These are phyloP conservation scores for Trichoderma polysporum DNA, from an alignment of 2,329 filamentous ascomycete species.

Conservation along the genomic window DNA sequence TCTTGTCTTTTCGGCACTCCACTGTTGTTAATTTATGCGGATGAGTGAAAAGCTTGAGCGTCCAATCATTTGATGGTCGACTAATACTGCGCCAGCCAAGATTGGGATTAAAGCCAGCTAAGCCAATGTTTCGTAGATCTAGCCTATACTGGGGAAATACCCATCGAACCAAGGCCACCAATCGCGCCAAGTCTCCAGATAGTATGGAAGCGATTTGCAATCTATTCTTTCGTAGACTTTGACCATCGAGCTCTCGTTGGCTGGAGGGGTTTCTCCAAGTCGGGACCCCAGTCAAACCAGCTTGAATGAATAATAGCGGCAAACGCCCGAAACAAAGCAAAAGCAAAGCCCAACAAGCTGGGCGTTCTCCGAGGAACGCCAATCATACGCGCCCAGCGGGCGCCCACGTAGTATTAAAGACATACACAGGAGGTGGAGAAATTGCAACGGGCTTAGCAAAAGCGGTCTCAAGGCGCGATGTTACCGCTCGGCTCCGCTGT, in stretches of 20 bases:
- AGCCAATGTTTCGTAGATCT: background rate
- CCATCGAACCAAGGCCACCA: background rate
- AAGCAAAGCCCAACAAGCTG: background rate
- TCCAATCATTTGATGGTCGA: constrained; percentile 4
- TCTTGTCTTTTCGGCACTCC: background rate
- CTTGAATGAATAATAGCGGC: background rate
- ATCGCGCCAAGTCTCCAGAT: background rate
- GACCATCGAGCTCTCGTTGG: background rate
- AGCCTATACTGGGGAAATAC: background rate
- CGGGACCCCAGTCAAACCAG: background rate
- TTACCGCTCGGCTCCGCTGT: background rate
- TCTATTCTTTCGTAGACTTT: background rate
- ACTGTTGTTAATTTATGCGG: background rate
- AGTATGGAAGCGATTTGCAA: background rate
- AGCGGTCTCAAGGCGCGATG: background rate
- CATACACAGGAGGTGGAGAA: constrained; percentile 2
- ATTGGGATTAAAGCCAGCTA: background rate
- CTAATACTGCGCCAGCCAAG: background rate
- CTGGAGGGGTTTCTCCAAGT: background rate
- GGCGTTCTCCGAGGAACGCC: background rate
- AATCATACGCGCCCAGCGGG: background rate
- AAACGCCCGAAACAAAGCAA: background rate
- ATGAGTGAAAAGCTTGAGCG: background rate
- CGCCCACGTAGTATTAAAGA: background rate
- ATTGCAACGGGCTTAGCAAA: background rate